Conservation (phyloP, 805 yeast species). For the Metschnikowia kunwiensis region DNA sequence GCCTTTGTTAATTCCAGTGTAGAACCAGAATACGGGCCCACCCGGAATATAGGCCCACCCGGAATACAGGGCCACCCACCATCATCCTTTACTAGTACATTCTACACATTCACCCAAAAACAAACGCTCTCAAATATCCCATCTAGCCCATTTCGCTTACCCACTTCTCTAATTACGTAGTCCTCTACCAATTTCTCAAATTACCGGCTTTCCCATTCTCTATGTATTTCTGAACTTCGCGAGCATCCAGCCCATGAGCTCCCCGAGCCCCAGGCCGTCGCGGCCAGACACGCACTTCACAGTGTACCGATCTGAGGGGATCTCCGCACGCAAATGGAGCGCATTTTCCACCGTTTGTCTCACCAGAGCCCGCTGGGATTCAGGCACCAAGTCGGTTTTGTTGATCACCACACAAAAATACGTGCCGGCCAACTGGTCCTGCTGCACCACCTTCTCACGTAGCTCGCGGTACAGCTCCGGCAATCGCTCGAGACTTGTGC, state of each 20-base stretch:
- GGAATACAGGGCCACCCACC: too few relatives aligned
- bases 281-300: constrained; percentile 34
- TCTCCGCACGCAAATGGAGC: constrained; percentile 12
- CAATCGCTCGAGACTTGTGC: constrained; percentile 55
- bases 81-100: too few relatives aligned
- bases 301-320: constrained; percentile 24
- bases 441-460: constrained; percentile 52
- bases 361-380: constrained; percentile 20
- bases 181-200: too few relatives aligned
- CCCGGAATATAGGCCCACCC: too few relatives aligned
- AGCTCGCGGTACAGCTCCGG: constrained; percentile 66
- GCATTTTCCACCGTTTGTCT: constrained; percentile 9
- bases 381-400: constrained; percentile 60
- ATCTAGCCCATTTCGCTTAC: too few relatives aligned
- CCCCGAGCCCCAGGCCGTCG: constrained; percentile 30
- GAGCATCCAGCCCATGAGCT: constrained; percentile 18
- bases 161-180: too few relatives aligned
- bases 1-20: too few relatives aligned
- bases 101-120: too few relatives aligned
- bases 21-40: too few relatives aligned
- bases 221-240: constrained; percentile 3
- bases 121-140: too few relatives aligned
- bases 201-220: too few relatives aligned
- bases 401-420: constrained; percentile 68
- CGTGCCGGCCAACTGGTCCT: constrained; percentile 68